phyloP scores from a whole-genome alignment of 169 alveolate genomes.

The Plasmodium coatneyi region DNA sequence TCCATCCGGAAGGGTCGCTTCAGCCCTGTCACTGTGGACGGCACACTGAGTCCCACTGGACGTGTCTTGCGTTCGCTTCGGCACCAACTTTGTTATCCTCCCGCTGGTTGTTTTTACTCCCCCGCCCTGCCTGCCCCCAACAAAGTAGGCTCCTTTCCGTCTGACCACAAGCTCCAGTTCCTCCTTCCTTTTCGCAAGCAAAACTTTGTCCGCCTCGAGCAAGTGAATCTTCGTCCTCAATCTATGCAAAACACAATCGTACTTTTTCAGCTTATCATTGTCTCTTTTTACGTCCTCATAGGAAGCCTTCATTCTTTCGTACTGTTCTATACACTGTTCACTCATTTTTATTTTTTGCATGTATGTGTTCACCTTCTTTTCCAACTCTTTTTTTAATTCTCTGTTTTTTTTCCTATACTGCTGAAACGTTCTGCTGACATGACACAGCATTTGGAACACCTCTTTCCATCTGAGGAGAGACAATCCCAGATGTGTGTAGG shows the following conservation, averaged over 20 bases:
- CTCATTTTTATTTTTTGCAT: constrained; percentile 1
- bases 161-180: constrained; percentile 28
- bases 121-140: background rate
- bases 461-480: constrained; percentile 16
- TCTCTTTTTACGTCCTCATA: constrained; percentile 15
- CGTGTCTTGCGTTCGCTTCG: background rate
- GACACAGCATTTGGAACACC: background rate
- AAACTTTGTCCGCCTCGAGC: constrained; percentile 8
- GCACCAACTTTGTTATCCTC: constrained; percentile 11
- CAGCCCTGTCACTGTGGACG: background rate
- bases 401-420: constrained; percentile 2
- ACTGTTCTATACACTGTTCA: constrained; percentile 20
- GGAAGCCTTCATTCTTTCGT: background rate
- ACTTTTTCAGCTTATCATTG: constrained; percentile 30
- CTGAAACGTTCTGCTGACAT: background rate
- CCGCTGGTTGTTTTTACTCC: background rate
- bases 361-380: constrained; percentile 12
- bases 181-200: constrained; percentile 24
- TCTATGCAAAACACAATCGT: constrained; percentile 12
- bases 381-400: background rate
- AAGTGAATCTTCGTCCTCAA: constrained; percentile 17
- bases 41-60: background rate
- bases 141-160: background rate
- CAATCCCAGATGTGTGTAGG: constrained; percentile 17
- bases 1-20: background rate